Conservation (phyloP, 345 rosid genomes). For the Kandelia obovata region DNA sequence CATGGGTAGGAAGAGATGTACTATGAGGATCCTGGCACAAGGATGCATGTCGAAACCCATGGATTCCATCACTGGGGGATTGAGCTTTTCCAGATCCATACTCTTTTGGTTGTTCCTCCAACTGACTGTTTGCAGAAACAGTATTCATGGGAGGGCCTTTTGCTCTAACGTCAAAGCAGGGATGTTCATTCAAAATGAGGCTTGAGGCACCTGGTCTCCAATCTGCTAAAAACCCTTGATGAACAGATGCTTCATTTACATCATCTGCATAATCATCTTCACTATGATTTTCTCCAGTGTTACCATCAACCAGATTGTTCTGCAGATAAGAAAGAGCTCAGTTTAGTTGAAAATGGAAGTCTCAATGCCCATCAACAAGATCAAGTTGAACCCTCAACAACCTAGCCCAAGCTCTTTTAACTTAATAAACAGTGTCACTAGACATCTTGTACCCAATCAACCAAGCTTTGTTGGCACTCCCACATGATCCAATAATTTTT, state of each 20-base stretch:
- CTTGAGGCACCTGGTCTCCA: slow-evolving; percentile 60
- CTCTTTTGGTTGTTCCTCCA: slow-evolving; percentile 33
- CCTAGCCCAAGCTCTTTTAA: not conserved
- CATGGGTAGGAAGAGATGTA: slow-evolving; percentile 18
- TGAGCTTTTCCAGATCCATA: slow-evolving; percentile 31
- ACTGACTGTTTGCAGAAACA: slow-evolving; percentile 17
- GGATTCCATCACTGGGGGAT: slow-evolving; percentile 25
- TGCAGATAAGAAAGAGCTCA: slow-evolving; percentile 24
- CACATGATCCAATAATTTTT: not conserved
- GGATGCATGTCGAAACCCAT: slow-evolving; percentile 29
- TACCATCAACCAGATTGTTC: slow-evolving; percentile 48
- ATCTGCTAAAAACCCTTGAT: slow-evolving; percentile 81
- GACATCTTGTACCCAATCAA: not conserved
- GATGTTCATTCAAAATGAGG: slow-evolving; percentile 26
- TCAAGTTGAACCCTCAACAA: not conserved
- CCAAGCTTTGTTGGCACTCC: not conserved
- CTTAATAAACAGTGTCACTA: not conserved
- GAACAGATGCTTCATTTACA: slow-evolving; percentile 66
- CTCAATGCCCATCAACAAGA: slow-evolving; percentile 6
- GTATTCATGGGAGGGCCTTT: slow-evolving; percentile 28
- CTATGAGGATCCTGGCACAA: slow-evolving; percentile 24
- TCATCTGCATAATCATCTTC: slow-evolving; percentile 55
- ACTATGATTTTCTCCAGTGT: slow-evolving; percentile 44
- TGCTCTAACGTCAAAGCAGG: slow-evolving; percentile 29
- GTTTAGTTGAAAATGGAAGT: slow-evolving; percentile 12